These are phyloP conservation scores for Thelonectria olida DNA, from an alignment of 2,329 filamentous ascomycete genomes.

Conservation along the genomic window DNA sequence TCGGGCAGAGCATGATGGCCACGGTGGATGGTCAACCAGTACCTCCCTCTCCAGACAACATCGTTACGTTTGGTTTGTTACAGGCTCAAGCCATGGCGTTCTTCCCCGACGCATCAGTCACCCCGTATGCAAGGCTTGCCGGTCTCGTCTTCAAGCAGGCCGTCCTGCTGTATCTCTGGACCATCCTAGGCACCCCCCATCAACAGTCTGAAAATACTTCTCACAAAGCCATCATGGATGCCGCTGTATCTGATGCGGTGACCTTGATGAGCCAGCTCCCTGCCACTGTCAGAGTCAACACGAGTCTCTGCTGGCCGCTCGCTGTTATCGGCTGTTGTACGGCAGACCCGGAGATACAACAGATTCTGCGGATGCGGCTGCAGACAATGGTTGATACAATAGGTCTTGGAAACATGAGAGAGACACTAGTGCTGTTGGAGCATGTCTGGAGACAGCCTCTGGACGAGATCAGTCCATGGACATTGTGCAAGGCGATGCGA, in stretches of 20 bases:
- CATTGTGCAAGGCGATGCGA: slow-evolving; percentile 55
- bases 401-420: slow-evolving; percentile 56
- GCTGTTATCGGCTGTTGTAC: slow-evolving; percentile 50
- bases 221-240: slow-evolving; percentile 39
- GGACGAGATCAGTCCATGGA: slow-evolving; percentile 51
- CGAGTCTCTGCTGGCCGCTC: slow-evolving; percentile 51
- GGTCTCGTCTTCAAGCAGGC: slow-evolving; percentile 56
- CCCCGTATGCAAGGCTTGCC: slow-evolving; percentile 49
- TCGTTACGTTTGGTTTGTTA: slow-evolving; percentile 54
- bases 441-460: slow-evolving; percentile 51
- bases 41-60: slow-evolving; percentile 49
- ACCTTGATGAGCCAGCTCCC: slow-evolving; percentile 44
- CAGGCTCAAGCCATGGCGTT: slow-evolving; percentile 53
- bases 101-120: slow-evolving; percentile 47
- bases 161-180: slow-evolving; percentile 54
- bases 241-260: slow-evolving; percentile 44
- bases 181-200: slow-evolving; percentile 43
- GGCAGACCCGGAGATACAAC: slow-evolving; percentile 45
- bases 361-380: slow-evolving; percentile 46
- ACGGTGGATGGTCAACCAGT: slow-evolving; percentile 36
- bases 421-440: slow-evolving; percentile 52
- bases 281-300: slow-evolving; percentile 48
- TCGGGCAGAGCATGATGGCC: slow-evolving; percentile 52
- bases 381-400: slow-evolving; percentile 48
- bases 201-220: slow-evolving; percentile 28